Evolutionary conservation across 164 flowering plant species (phyloP), one percentile per base, ranked within the genome.

Genomic region (Aristolochia fimbriata): DNA sequence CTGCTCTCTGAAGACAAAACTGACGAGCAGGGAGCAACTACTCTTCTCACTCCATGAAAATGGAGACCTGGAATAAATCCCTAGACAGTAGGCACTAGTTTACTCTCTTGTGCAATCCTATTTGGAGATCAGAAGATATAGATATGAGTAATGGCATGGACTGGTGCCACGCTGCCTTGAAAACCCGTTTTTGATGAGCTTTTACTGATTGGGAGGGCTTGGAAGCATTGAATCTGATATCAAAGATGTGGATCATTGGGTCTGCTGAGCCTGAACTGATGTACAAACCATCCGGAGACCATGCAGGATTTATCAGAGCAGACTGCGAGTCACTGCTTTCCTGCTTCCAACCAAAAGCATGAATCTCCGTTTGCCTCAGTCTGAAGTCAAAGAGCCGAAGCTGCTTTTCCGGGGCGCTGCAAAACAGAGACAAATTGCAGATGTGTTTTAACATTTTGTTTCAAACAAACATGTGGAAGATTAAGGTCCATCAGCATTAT

Each of bases 241-340:
- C 97, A 68, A 93, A 93, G 20, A 93, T 63, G 69, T 90, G 99
- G 64, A 93, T 82, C 57, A 65, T 70, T 2, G 99, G 98, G 58
- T 93, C 99, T 20, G 85, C 91, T 20, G 96, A 87, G 48, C 97
- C 97, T 55, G 97, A 90, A 3, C 92, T 70, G 41, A 93, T 64
- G 73, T 81, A 86, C 27, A 84, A 62, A 57, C 97, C 96, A 67
- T 93, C 91, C 33, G 97, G 91, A 20, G 97, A 90, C 98, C 98
- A 93, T 22, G 96, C 80, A 71, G 87, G 98, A 50, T 86, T 86
- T 77, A 93, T 83, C 67, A 93, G 74, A 24, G 97, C 96, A 1
- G 97, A 90, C 64, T 90, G 96, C 19, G 96, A 86, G 22, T 86
- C 97, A 24, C 95, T 93, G 75, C 87, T 86, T 65, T 85, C 92